Conservation (phyloP, 257 asterid species). For the Solanum gandarillasii region DNA sequence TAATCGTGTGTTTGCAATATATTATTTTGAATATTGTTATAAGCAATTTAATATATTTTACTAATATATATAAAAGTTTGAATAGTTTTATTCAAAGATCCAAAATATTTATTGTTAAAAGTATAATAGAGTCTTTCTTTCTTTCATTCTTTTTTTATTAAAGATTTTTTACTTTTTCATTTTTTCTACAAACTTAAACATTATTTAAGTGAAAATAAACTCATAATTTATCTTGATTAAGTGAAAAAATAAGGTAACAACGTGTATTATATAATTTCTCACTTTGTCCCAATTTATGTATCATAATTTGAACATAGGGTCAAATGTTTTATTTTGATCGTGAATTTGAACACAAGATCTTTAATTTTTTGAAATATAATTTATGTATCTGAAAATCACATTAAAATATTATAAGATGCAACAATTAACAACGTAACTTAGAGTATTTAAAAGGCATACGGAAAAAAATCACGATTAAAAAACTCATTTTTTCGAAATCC, state of each 20-base stretch:
- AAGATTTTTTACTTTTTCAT: background rate
- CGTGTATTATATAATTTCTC: background rate
- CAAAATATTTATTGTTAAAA: background rate
- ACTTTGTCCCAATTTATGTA: background rate
- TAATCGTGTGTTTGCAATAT: background rate
- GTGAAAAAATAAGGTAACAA: background rate
- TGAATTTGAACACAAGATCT: background rate
- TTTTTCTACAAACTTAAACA: background rate
- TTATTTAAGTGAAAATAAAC: background rate
- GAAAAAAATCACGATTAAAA: background rate
- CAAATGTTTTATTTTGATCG: background rate
- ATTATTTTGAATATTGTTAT: background rate
- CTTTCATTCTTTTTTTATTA: background rate
- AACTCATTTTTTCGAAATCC: background rate
- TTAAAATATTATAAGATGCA: background rate
- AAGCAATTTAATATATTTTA: background rate
- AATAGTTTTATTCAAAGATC: background rate
- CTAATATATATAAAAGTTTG: background rate
- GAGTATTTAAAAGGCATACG: too few species aligned
- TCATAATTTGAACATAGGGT: background rate
- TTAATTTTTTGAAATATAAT: background rate
- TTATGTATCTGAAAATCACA: background rate
- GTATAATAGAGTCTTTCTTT: background rate
- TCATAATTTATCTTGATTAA: background rate
- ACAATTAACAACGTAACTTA: background rate